Evolutionary conservation across 306 rosid species (phyloP).

Genomic region (Malus sieversii): DNA sequence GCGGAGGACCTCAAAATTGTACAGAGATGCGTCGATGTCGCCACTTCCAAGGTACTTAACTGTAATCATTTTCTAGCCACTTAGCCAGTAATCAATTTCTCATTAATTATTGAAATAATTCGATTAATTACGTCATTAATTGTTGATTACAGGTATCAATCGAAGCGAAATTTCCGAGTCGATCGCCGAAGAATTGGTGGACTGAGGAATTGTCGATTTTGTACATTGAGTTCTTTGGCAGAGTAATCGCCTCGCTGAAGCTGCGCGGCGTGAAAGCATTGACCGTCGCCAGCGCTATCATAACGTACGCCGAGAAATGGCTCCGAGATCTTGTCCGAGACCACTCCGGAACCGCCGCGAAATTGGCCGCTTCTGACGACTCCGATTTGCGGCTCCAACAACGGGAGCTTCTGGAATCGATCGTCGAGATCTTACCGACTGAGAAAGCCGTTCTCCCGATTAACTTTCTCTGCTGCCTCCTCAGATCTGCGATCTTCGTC

Average conservation of each 20-base stretch:
- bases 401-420: constrained; percentile 47
- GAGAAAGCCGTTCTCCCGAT: constrained; percentile 72
- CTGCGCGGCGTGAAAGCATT: constrained; percentile 45
- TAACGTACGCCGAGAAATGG: constrained; percentile 58
- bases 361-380: not conserved
- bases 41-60: constrained; percentile 29
- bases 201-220: constrained; percentile 66
- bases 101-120: not conserved
- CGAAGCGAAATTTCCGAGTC: constrained; percentile 67
- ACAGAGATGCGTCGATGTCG: constrained; percentile 47
- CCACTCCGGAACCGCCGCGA: constrained; percentile 48
- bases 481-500: constrained; percentile 64
- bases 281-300: constrained; percentile 52
- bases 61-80: not conserved
- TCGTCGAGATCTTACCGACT: constrained; percentile 57
- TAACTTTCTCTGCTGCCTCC: constrained; percentile 84
- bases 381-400: constrained; percentile 27
- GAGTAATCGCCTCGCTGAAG: constrained; percentile 55
- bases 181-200: constrained; percentile 88
- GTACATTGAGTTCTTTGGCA: constrained; percentile 42
- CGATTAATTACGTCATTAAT: not conserved
- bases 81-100: not conserved
- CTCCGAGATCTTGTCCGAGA: constrained; percentile 77
- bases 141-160: constrained; percentile 28
- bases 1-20: constrained; percentile 46